Conservation (phyloP, 306 rosid genomes). For the Fragaria nilgerrensis region DNA sequence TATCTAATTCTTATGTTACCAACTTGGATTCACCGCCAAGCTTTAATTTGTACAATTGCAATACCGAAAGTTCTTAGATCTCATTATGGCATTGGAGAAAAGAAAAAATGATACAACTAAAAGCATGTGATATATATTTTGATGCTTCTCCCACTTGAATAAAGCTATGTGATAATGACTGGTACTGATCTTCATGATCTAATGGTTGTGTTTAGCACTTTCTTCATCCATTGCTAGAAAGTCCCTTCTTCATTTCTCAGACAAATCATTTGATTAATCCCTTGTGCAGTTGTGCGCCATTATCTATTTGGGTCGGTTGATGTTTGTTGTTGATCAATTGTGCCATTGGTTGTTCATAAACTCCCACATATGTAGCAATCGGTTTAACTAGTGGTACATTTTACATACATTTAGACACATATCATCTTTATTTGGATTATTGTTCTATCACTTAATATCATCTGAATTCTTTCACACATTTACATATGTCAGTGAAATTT, state of each 20-base stretch:
- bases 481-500: too few relatives aligned
- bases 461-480: not conserved
- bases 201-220: not conserved
- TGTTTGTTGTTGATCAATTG: not conserved
- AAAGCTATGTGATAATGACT: slow-evolving; percentile 22
- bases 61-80: slow-evolving; percentile 30
- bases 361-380: too few relatives aligned
- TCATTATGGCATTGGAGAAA: slow-evolving; percentile 26
- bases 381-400: not conserved
- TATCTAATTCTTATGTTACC: slow-evolving; percentile 21
- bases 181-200: not conserved
- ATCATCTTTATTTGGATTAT: not conserved
- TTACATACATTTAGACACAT: not conserved
- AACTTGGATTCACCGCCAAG: slow-evolving; percentile 30
- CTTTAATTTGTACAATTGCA: slow-evolving; percentile 6
- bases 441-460: not conserved
- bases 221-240: slow-evolving; percentile 3
- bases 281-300: slow-evolving; percentile 2
- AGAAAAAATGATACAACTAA: slow-evolving; percentile 4
- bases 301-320: not conserved
- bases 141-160: slow-evolving; percentile 35
- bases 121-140: slow-evolving; percentile 37
- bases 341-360: not conserved
- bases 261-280: slow-evolving; percentile 23
- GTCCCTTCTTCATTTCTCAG: slow-evolving; percentile 22